Conservation (phyloP, 768 basidiomycete genomes). For the Trametes gibbosa region DNA sequence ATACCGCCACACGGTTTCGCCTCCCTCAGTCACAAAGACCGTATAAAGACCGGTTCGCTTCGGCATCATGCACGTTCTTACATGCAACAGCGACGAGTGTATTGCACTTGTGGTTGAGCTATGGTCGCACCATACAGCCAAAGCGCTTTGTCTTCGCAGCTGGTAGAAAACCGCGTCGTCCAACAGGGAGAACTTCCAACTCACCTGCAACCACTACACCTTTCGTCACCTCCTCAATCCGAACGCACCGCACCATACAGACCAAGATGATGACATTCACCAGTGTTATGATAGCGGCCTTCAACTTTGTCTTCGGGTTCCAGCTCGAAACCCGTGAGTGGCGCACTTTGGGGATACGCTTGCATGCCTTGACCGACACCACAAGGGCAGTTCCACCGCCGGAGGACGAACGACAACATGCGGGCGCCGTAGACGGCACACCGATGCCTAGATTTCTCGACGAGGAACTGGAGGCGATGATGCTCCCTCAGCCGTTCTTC, state of each 20-base stretch:
- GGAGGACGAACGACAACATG: background rate
- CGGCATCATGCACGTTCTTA: no score
- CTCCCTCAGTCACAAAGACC: no score
- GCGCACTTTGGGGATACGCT: background rate
- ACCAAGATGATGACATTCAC: background rate
- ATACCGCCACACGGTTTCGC: no score
- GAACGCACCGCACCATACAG: background rate
- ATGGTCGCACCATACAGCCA: background rate
- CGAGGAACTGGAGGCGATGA: background rate
- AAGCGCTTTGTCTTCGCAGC: background rate
- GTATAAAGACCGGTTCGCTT: no score
- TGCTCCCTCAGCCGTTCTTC: background rate
- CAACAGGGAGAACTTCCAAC: background rate
- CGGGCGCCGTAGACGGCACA: background rate
- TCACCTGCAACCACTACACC: background rate
- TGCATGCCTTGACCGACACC: background rate
- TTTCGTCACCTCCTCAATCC: background rate
- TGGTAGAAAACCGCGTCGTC: background rate
- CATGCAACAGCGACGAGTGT: no score
- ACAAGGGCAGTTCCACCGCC: background rate
- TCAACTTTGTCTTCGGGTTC: slow-evolving; percentile 6
- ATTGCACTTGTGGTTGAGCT: no score
- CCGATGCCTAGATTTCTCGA: background rate
- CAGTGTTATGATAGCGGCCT: slow-evolving; percentile 1
- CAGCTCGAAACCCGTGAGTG: slow-evolving; percentile 3